Evolutionary conservation across 106 monocot species (phyloP).

Genomic region (Dactylorhiza incarnata): DNA sequence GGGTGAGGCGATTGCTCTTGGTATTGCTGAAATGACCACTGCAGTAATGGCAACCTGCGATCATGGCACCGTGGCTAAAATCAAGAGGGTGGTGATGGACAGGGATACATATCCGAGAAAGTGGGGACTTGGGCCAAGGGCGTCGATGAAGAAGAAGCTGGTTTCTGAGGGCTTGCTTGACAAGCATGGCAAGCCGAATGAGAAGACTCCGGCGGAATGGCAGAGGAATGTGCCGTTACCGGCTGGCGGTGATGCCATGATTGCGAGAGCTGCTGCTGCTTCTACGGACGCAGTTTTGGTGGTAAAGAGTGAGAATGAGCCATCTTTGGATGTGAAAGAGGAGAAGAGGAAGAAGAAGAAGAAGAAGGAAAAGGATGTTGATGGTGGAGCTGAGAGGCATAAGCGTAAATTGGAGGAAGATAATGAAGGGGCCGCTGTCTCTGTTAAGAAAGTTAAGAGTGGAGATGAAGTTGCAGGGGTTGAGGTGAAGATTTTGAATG

Average conservation of each 20-base stretch:
- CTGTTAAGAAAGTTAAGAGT: conserved; percentile 51
- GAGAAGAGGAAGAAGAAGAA: conserved; percentile 18
- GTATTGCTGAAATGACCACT: conserved; percentile 92
- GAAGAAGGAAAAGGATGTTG: conserved; percentile 36
- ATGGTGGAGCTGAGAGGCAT: conserved; percentile 21
- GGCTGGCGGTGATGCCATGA: conserved; percentile 47
- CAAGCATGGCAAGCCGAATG: conserved; percentile 92
- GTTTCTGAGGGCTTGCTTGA: conserved; percentile 69
- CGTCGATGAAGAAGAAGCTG: conserved; percentile 90
- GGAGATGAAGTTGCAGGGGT: conserved; percentile 7
- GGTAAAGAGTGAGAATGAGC: conserved; percentile 5
- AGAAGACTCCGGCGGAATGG: conserved; percentile 94
- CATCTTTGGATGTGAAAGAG: not conserved
- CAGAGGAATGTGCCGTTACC: conserved; percentile 59
- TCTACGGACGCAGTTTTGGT: conserved; percentile 8
- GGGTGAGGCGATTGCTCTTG: conserved; percentile 83
- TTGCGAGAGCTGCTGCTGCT: conserved; percentile 60
- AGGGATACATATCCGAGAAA: conserved; percentile 91
- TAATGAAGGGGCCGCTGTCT: conserved; percentile 20
- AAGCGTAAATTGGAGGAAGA: conserved; percentile 39
- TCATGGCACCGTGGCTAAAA: conserved; percentile 70
- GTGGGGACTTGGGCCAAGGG: conserved; percentile 88
- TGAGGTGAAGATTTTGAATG: conserved; percentile 13
- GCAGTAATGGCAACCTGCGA: conserved; percentile 96
- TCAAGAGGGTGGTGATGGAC: conserved; percentile 98